Base-by-base conservation (phyloP, 1,139 yeast species). In the Taphrina communis region DNA sequence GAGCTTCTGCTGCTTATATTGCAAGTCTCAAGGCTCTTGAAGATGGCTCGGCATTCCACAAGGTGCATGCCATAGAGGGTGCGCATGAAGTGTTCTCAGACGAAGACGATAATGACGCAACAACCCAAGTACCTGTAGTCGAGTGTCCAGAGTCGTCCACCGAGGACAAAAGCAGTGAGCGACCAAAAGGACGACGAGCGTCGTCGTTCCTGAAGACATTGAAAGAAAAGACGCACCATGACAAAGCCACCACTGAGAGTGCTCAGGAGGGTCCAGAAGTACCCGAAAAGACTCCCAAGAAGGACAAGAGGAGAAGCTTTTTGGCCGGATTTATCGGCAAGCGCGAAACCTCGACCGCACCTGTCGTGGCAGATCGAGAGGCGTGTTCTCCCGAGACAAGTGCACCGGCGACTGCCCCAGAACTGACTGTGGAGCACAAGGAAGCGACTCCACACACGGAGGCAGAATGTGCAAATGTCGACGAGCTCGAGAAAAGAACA, bases 251-350 rank as follows among this genome's bases (percentile, higher is more conserved):
- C 12, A 21, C 36, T 2, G 53, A 50, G n/a, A n/a, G 9, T 8
- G 12, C 53, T 4, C 31, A 25, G 2, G 42, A 53, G 8, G 42
- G 42, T 31, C 58, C 42, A 17, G 35, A 35, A 36, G 60, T 36
- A 35, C 50, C 35, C 12, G 60, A 38, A 21, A 56, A 56, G 50
- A 38, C 60, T 17, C 31, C 58, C 9, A 51, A 53, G 59, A 62
- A 62, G 66, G 66, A 62, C n/a, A 62, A 62, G 48, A 41, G 66
- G 8, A 14, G 52, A 9, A 44, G 56, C 9, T 62, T 62, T 36
- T 36, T 62, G 35, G 35, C 53, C 14, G 53, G 53, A 25, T 50
- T 50, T 21, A 21, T 21, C 2, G 21, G 36, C 36, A 50, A 50
- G 53, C 31, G 36, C 11, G 53, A 50, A 11, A 25, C 53, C 9